Percentiles rank a stretch among this genome's conserved stretches.
Evolutionary conservation across 2,329 filamentous ascomycete species (phyloP).

Genomic region (Colletotrichum chlorophyti): DNA sequence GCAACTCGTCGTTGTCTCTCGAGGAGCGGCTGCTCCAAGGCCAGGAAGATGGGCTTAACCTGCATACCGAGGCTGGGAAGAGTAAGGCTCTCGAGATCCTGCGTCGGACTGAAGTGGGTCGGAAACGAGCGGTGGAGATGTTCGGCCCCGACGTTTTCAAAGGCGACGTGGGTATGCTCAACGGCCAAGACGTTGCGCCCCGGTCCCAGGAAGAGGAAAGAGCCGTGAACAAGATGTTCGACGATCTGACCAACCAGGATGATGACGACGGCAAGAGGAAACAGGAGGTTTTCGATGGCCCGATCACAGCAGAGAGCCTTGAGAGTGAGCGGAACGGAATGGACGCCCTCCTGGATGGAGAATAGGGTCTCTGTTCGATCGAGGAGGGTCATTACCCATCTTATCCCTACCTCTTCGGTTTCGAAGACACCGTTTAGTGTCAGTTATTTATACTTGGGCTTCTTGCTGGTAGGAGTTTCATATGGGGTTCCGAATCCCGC

Average conservation of each 20-base stretch:
- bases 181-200: constrained; percentile 25
- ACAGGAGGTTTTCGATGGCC: constrained; percentile 39
- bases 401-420: no score
- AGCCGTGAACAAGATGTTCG: constrained; percentile 62
- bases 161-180: constrained; percentile 27
- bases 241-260: constrained; percentile 61
- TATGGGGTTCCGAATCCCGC: neutral
- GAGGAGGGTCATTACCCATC: no score
- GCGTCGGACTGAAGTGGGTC: constrained; percentile 55
- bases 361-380: constrained; percentile 36
- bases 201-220: constrained; percentile 48
- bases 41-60: constrained; percentile 51
- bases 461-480: neutral
- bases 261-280: constrained; percentile 56
- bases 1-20: constrained; percentile 48
- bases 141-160: constrained; percentile 59
- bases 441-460: neutral
- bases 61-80: constrained; percentile 53
- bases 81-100: constrained; percentile 61
- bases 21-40: constrained; percentile 59
- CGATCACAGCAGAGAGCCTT: constrained; percentile 49
- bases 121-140: constrained; percentile 56
- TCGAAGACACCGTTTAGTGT: neutral
- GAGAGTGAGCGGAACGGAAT: constrained; percentile 55
- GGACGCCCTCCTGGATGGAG: constrained; percentile 52